A percentile compares a stretch with the other conserved stretches of the same genome.
phyloP scores from a whole-genome alignment of 208 protist genomes.

The Spongospora subterranea region DNA sequence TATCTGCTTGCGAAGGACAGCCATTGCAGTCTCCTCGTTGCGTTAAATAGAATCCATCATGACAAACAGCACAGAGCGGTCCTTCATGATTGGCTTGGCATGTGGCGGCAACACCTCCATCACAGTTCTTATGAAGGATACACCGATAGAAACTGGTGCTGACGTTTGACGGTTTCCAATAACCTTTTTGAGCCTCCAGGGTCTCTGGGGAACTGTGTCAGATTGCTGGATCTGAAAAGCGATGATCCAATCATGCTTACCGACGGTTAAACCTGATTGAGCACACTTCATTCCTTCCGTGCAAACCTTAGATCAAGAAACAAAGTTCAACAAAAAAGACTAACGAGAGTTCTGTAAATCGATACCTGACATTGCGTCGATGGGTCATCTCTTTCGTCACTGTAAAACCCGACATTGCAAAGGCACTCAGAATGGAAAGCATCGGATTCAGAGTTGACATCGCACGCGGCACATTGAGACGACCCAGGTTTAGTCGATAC shows the following conservation, averaged over 20 bases:
- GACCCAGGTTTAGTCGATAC: background rate
- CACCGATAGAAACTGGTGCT: slow-evolving; percentile 45
- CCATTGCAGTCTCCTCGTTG: slow-evolving; percentile 1
- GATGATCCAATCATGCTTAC: background rate
- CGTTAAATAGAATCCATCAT: background rate
- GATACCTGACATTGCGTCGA: background rate
- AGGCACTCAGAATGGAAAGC: background rate
- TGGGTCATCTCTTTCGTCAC: slow-evolving; percentile 33
- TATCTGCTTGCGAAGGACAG: background rate
- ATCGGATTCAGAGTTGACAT: background rate
- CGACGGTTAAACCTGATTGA: background rate
- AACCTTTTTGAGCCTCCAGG: background rate
- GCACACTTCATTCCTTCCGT: slow-evolving; percentile 12
- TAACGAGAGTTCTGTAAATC: no score
- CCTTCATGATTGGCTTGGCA: slow-evolving; percentile 32
- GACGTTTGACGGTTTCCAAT: slow-evolving; percentile 37
- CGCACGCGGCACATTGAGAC: slow-evolving; percentile 7
- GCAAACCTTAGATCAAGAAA: background rate
- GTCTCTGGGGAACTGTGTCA: background rate
- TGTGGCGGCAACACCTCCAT: background rate
- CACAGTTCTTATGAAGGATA: slow-evolving; percentile 30
- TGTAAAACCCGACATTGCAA: slow-evolving; percentile 38
- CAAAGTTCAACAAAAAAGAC: background rate
- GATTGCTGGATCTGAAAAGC: background rate
- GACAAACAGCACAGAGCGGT: slow-evolving; percentile 47